These are phyloP conservation scores for Paraphaeosphaeria sporulosa DNA, from an alignment of 2,329 filamentous ascomycete species.

Conservation along the genomic window DNA sequence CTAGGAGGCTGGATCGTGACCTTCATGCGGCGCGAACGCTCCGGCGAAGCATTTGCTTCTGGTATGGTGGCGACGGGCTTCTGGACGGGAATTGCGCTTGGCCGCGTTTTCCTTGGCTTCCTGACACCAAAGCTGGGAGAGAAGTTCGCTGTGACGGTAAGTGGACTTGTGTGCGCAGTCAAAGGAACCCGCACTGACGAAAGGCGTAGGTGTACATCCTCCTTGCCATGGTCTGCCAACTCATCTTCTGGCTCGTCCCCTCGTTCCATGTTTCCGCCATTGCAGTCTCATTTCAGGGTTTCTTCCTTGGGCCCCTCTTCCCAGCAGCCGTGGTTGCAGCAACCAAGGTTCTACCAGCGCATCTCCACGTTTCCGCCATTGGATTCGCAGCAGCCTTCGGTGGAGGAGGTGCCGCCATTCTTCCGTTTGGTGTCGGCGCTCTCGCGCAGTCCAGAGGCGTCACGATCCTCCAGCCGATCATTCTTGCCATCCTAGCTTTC, in stretches of 20 bases:
- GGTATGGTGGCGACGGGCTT: slow-evolving; percentile 79
- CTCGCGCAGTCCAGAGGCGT: slow-evolving; percentile 68
- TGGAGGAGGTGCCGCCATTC: slow-evolving; percentile 71
- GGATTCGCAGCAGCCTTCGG: slow-evolving; percentile 81
- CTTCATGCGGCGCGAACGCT: slow-evolving; percentile 79
- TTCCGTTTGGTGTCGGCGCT: slow-evolving; percentile 69
- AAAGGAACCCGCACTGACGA: slow-evolving; percentile 21
- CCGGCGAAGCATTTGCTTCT: slow-evolving; percentile 71
- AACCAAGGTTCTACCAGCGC: slow-evolving; percentile 73
- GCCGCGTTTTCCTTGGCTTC: slow-evolving; percentile 75
- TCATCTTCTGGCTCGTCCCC: slow-evolving; percentile 81
- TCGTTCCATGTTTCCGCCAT: slow-evolving; percentile 74
- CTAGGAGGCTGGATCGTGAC: slow-evolving; percentile 81
- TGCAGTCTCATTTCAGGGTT: slow-evolving; percentile 73
- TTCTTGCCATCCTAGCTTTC: slow-evolving; percentile 58
- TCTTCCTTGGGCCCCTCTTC: slow-evolving; percentile 80
- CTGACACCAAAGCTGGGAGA: slow-evolving; percentile 76
- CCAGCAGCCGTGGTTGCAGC: slow-evolving; percentile 74
- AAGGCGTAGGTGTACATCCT: slow-evolving; percentile 65
- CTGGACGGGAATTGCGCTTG: slow-evolving; percentile 80
- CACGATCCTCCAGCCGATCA: slow-evolving; percentile 64
- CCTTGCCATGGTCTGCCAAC: slow-evolving; percentile 66
- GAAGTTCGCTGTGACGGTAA: slow-evolving; percentile 58
- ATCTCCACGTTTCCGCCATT: slow-evolving; percentile 78
- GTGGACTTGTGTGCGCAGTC: slow-evolving; percentile 10